Percentiles rank a stretch among this genome's conserved stretches.
Conservation (phyloP, 306 rosid genomes). For the Cucurbita moschata region DNA sequence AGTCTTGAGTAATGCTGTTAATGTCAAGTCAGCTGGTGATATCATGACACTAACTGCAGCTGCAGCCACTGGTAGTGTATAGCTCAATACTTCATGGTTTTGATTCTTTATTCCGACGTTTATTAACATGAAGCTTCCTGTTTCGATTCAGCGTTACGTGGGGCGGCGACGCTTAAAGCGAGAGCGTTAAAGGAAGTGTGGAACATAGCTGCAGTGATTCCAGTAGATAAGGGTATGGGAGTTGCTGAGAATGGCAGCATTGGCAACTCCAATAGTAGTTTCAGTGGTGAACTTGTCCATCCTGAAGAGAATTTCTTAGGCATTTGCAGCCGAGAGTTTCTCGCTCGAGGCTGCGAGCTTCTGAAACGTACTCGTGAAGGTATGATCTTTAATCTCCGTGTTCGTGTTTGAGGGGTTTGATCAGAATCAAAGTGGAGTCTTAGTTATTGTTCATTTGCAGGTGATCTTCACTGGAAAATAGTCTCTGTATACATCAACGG, state of each 20-base stretch:
- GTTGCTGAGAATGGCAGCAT: constrained; percentile 27
- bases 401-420: background rate
- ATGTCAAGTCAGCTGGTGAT: constrained; percentile 77
- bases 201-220: constrained; percentile 90
- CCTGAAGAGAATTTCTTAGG: constrained; percentile 76
- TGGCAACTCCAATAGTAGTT: constrained; percentile 52
- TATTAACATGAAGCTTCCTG: background rate
- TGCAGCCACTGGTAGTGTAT: constrained; percentile 41
- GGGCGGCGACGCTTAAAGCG: constrained; percentile 94
- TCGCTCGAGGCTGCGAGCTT: constrained; percentile 69
- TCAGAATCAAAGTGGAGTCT: background rate
- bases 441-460: constrained; percentile 28
- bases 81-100: background rate
- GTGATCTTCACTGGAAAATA: constrained; percentile 95
- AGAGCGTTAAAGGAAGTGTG: constrained; percentile 92
- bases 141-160: constrained; percentile 58
- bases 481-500: constrained; percentile 81
- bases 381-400: background rate
- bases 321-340: constrained; percentile 60
- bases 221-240: constrained; percentile 64
- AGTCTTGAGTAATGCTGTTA: constrained; percentile 76
- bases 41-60: constrained; percentile 79
- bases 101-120: background rate
- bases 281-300: constrained; percentile 55
- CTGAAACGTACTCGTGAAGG: constrained; percentile 95